Conservation (phyloP, 805 yeast genomes). For the Candida fluviatilis region DNA sequence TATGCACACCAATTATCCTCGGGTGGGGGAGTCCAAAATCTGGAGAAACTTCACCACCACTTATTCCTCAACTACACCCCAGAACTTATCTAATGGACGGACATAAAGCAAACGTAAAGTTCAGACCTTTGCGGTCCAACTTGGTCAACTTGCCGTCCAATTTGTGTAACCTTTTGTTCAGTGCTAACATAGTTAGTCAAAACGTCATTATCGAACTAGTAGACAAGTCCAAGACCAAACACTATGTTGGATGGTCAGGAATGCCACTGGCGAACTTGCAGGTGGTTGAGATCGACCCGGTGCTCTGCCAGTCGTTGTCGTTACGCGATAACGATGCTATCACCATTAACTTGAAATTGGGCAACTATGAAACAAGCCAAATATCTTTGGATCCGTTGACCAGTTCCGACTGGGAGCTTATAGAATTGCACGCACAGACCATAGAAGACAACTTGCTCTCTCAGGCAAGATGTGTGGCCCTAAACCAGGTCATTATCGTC, state of each 20-base stretch:
- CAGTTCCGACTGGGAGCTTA: conserved; percentile 84
- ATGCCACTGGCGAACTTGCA: conserved; percentile 32
- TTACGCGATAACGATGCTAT: conserved; percentile 39
- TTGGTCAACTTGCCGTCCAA: conserved; percentile 53
- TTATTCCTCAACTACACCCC: neutral
- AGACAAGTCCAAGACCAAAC: conserved; percentile 14
- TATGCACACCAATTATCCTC: too few species aligned
- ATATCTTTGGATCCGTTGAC: conserved; percentile 77
- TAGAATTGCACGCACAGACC: conserved; percentile 73
- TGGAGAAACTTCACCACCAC: neutral
- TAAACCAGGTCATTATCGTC: conserved; percentile 58
- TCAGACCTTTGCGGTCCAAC: conserved; percentile 40
- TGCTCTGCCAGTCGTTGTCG: conserved; percentile 51
- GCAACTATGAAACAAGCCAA: conserved; percentile 49
- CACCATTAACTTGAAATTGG: conserved; percentile 43
- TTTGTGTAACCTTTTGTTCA: conserved; percentile 41
- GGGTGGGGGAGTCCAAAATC: too few species aligned
- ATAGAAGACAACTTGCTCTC: conserved; percentile 71
- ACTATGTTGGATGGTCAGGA: conserved; percentile 68
- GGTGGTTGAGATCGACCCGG: conserved; percentile 61
- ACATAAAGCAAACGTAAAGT: conserved; percentile 23
- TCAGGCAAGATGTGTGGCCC: conserved; percentile 73
- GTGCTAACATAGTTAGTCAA: conserved; percentile 54
- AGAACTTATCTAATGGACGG: too few species aligned
- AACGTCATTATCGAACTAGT: conserved; percentile 49